These are phyloP conservation scores for Dorcoceras hygrometricum DNA, from an alignment of 257 asterid genomes.

Conservation along the genomic window DNA sequence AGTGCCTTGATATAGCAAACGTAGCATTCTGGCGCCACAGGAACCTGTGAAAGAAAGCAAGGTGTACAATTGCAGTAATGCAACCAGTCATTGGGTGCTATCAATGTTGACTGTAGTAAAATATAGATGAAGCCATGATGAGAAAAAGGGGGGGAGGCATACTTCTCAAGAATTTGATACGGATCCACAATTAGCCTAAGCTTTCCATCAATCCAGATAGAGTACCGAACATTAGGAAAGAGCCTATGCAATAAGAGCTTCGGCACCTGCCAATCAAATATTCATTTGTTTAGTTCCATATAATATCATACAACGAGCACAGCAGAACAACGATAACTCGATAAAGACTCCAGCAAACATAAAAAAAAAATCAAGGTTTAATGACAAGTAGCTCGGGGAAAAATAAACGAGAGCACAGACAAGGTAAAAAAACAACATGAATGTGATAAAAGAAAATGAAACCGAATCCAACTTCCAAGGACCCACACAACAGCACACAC, in stretches of 20 bases:
- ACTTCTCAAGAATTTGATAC: conserved; percentile 94
- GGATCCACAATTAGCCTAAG: conserved; percentile 94
- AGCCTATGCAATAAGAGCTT: conserved; percentile 91
- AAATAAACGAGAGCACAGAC: neutral
- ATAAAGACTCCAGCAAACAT: neutral
- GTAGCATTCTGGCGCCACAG: conserved; percentile 92
- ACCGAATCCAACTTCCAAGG: neutral
- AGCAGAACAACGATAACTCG: neutral
- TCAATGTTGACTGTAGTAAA: conserved; percentile 5
- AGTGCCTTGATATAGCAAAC: conserved; percentile 91
- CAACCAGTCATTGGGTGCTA: conserved; percentile 2
- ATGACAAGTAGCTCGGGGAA: neutral
- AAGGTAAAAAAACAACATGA: conserved; percentile 10
- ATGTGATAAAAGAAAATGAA: neutral
- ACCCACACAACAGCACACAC: neutral
- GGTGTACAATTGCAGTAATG: conserved; percentile 1
- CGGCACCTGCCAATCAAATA: conserved; percentile 64
- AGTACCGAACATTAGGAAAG: conserved; percentile 80
- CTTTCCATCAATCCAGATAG: conserved; percentile 97
- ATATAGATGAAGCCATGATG: conserved; percentile 17
- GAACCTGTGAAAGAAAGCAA: conserved; percentile 50
- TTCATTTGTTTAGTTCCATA: conserved; percentile 5
- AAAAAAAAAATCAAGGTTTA: no score
- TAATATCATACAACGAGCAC: neutral
- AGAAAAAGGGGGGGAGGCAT: conserved; percentile 23